These are phyloP conservation scores for Teunomyces pallodes DNA, from an alignment of 805 yeast genomes.

Conservation along the genomic window DNA sequence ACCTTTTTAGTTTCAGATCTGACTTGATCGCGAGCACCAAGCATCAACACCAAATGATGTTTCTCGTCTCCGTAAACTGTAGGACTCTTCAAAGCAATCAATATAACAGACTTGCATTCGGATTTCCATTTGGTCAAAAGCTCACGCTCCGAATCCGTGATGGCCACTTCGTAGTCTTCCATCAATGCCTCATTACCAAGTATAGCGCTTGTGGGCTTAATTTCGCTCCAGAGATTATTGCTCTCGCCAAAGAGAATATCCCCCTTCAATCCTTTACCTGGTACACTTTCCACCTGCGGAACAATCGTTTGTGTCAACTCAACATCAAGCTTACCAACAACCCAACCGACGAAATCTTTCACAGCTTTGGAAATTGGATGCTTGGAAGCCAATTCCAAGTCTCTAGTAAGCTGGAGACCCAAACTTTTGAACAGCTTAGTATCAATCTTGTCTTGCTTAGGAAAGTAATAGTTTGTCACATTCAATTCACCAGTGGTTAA, in stretches of 20 bases:
- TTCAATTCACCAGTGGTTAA: slow-evolving; percentile 63
- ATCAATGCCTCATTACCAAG: slow-evolving; percentile 64
- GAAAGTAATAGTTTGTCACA: slow-evolving; percentile 49
- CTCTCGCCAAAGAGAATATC: slow-evolving; percentile 22
- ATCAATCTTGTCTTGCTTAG: slow-evolving; percentile 15
- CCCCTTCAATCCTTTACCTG: slow-evolving; percentile 63
- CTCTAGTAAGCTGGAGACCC: slow-evolving; percentile 51
- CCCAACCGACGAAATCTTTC: slow-evolving; percentile 33
- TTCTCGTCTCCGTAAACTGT: slow-evolving; percentile 23
- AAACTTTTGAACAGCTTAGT: slow-evolving; percentile 12
- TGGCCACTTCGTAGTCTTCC: slow-evolving; percentile 42
- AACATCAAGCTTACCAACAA: slow-evolving; percentile 18
- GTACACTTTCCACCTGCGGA: slow-evolving; percentile 49
- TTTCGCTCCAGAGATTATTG: slow-evolving; percentile 30
- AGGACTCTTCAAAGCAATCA: slow-evolving; percentile 45
- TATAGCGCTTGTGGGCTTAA: slow-evolving; percentile 35
- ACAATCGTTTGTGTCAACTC: slow-evolving; percentile 33
- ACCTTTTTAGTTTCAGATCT: slow-evolving; percentile 57
- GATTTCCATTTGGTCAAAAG: slow-evolving; percentile 53
- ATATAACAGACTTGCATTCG: slow-evolving; percentile 61
- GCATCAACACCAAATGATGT: slow-evolving; percentile 42
- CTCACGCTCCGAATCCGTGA: slow-evolving; percentile 33
- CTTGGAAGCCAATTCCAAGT: slow-evolving; percentile 59
- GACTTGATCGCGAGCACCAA: slow-evolving; percentile 61
- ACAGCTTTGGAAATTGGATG: slow-evolving; percentile 71